These are phyloP conservation scores for Aureobasidium sp. DNA, from an alignment of 2,329 filamentous ascomycete genomes.

Conservation along the genomic window DNA sequence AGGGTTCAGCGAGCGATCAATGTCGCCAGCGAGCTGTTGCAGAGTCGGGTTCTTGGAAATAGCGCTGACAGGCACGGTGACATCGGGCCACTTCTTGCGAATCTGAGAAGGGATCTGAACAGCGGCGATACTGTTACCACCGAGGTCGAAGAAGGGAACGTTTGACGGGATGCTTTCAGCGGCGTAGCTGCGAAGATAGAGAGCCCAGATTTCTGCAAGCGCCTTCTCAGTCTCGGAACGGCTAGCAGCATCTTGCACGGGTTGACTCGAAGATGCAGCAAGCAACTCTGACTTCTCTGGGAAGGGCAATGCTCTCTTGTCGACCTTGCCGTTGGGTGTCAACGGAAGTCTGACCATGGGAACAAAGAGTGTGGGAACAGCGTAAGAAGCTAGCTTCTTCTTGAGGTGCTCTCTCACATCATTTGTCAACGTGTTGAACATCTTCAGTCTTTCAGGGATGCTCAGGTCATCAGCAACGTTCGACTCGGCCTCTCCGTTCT, in stretches of 20 bases:
- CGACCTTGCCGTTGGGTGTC: slow-evolving; percentile 82
- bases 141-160: slow-evolving; percentile 68
- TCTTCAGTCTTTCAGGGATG: slow-evolving; percentile 41
- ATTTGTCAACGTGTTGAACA: slow-evolving; percentile 54
- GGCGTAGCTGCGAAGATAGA: slow-evolving; percentile 60
- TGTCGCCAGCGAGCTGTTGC: slow-evolving; percentile 47
- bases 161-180: slow-evolving; percentile 59
- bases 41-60: slow-evolving; percentile 64
- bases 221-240: slow-evolving; percentile 54
- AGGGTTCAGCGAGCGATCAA: slow-evolving; percentile 45
- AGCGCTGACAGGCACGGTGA: slow-evolving; percentile 61
- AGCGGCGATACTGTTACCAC: slow-evolving; percentile 73
- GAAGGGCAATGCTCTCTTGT: slow-evolving; percentile 73
- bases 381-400: slow-evolving; percentile 64
- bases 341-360: slow-evolving; percentile 65
- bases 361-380: slow-evolving; percentile 68
- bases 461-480: slow-evolving; percentile 24
- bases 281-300: slow-evolving; percentile 64
- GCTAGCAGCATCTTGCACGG: slow-evolving; percentile 40
- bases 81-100: slow-evolving; percentile 53
- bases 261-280: slow-evolving; percentile 38
- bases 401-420: slow-evolving; percentile 63
- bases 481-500: slow-evolving; percentile 22
- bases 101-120: slow-evolving; percentile 73
- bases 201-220: slow-evolving; percentile 67